Conservation (phyloP, 2,329 filamentous ascomycete genomes). For the Ophiostoma ips region DNA sequence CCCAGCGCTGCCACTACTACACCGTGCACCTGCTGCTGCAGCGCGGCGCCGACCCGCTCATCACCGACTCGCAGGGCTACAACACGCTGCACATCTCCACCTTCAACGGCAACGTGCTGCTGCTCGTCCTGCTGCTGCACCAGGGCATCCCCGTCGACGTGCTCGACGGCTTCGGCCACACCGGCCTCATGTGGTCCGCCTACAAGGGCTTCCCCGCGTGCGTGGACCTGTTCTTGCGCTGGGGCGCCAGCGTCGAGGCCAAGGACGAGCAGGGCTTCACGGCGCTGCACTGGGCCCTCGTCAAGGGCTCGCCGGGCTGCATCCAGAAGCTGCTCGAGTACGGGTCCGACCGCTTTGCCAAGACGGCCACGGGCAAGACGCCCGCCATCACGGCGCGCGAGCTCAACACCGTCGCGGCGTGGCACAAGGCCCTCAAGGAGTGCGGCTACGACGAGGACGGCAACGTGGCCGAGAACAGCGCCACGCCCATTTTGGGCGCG, state of each 20-base stretch:
- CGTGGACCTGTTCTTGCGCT: slow-evolving; percentile 82
- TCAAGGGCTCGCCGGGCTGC: slow-evolving; percentile 80
- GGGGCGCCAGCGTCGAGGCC: slow-evolving; percentile 88
- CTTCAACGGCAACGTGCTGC: slow-evolving; percentile 87
- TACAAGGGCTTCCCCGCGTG: slow-evolving; percentile 93
- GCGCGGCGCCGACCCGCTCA: slow-evolving; percentile 80
- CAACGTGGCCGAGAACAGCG: slow-evolving; percentile 34
- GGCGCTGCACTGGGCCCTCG: slow-evolving; percentile 88
- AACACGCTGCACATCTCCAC: slow-evolving; percentile 95
- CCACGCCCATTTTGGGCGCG: slow-evolving; percentile 32
- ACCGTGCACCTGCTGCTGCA: slow-evolving; percentile 85
- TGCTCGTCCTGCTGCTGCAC: slow-evolving; percentile 80
- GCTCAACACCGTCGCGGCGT: slow-evolving; percentile 66
- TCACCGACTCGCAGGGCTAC: slow-evolving; percentile 91
- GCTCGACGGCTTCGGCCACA: slow-evolving; percentile 79
- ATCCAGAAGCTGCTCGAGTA: slow-evolving; percentile 93
- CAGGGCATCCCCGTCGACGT: slow-evolving; percentile 93
- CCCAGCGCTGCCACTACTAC: slow-evolving; percentile 92
- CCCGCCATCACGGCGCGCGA: slow-evolving; percentile 74
- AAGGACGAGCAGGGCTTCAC: slow-evolving; percentile 88
- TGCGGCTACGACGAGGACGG: slow-evolving; percentile 43
- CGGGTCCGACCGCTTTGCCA: slow-evolving; percentile 81
- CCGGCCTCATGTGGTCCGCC: slow-evolving; percentile 94
- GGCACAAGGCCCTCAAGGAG: slow-evolving; percentile 20
- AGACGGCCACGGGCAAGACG: slow-evolving; percentile 82